phyloP scores from a whole-genome alignment of 768 basidiomycete species.

The Mrakia frigida region DNA sequence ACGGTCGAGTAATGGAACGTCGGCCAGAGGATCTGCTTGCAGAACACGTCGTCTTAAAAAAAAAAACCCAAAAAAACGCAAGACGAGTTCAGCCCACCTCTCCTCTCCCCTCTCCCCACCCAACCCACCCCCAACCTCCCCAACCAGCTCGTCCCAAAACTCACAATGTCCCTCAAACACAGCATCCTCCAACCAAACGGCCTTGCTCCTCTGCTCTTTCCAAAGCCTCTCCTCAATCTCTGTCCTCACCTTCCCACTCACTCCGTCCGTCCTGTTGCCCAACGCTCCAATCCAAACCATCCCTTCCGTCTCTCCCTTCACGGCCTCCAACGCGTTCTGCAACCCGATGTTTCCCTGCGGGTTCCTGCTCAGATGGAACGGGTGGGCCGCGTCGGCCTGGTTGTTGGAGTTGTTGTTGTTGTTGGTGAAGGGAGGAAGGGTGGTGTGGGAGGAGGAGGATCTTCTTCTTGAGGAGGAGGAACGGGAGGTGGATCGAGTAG shows the following conservation, averaged over 20 bases:
- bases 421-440: background rate
- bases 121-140: background rate
- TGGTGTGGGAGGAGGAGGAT: background rate
- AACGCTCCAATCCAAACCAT: constrained; percentile 68
- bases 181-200: constrained; percentile 64
- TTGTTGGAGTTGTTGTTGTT: background rate
- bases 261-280: constrained; percentile 63
- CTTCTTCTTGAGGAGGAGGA: background rate
- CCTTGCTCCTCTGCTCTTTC: constrained; percentile 34
- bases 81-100: background rate
- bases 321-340: constrained; percentile 68
- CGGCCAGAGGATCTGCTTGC: constrained; percentile 67
- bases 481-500: background rate
- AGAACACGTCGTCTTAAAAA: constrained; percentile 30
- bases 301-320: constrained; percentile 53
- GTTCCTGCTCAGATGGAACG: constrained; percentile 46
- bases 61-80: background rate
- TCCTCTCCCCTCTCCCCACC: background rate
- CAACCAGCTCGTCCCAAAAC: background rate
- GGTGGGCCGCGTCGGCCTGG: background rate
- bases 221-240: constrained; percentile 37
- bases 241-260: constrained; percentile 52
- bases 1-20: constrained; percentile 77
- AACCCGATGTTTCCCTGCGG: constrained; percentile 75
- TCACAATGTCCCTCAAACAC: constrained; percentile 77